Evolutionary conservation across 2,329 filamentous ascomycete genomes (phyloP).

Genomic region (Sarocladium brachiariae): DNA sequence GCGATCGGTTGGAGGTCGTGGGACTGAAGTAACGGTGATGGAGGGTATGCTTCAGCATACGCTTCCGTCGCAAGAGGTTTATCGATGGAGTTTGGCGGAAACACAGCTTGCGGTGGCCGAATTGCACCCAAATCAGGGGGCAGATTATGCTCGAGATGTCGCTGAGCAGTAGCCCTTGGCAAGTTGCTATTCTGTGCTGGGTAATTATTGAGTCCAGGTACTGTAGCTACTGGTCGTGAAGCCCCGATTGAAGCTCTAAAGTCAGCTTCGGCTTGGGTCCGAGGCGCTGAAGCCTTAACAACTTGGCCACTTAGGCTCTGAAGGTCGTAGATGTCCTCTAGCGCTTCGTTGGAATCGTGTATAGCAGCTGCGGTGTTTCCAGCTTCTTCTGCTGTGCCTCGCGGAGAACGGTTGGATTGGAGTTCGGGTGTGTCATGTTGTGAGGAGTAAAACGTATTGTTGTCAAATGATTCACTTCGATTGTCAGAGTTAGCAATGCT

Average conservation of each 20-base stretch:
- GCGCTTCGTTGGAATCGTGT: neutral
- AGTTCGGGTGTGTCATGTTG: conserved; percentile 69
- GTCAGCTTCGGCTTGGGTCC: neutral
- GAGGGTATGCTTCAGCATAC: conserved; percentile 27
- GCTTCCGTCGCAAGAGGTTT: conserved; percentile 15
- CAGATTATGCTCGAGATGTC: neutral
- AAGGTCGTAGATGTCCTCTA: conserved; percentile 1
- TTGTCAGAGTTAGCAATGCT: conserved; percentile 48
- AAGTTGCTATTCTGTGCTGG: neutral
- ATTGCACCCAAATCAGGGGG: neutral
- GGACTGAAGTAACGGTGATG: conserved; percentile 61
- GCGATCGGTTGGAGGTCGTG: conserved; percentile 69
- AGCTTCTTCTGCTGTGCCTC: neutral
- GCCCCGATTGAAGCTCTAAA: neutral
- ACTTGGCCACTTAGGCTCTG: neutral
- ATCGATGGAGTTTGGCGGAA: conserved; percentile 5
- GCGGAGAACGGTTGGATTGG: neutral
- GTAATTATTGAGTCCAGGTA: conserved; percentile 4
- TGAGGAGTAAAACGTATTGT: conserved; percentile 95
- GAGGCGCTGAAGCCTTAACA: neutral
- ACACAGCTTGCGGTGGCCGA: neutral
- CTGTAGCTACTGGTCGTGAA: neutral
- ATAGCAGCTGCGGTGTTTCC: neutral
- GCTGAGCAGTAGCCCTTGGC: neutral
- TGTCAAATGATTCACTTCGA: conserved; percentile 78